Conservation (phyloP, 2,329 filamentous ascomycete genomes). For the Penicillium sp. region DNA sequence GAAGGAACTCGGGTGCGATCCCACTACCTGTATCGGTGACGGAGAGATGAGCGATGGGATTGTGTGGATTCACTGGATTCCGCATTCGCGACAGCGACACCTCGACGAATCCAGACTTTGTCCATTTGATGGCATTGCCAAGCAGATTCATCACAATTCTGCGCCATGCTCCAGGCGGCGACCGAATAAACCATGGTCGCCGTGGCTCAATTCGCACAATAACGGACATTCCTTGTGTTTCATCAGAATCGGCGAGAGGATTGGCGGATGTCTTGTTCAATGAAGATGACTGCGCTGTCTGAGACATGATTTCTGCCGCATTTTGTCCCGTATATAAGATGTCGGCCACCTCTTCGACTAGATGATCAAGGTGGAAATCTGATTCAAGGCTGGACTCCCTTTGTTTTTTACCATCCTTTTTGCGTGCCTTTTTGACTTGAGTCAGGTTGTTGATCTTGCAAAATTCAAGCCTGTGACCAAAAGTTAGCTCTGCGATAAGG, state of each 20-base stretch:
- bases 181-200: conserved; percentile 26
- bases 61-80: conserved; percentile 7
- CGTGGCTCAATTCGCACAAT: conserved; percentile 25
- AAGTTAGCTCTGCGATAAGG: conserved; percentile 3
- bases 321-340: conserved; percentile 25
- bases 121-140: conserved; percentile 36
- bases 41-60: conserved; percentile 29
- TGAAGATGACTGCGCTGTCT: conserved; percentile 9
- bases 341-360: conserved; percentile 28
- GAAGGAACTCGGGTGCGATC: conserved; percentile 55
- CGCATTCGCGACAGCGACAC: conserved; percentile 20
- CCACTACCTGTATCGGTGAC: conserved; percentile 59
- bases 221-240: conserved; percentile 19
- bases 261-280: not conserved
- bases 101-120: conserved; percentile 28
- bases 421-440: conserved; percentile 8
- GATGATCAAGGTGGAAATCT: conserved; percentile 27
- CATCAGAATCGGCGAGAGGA: not conserved
- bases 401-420: conserved; percentile 2
- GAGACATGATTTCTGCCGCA: conserved; percentile 7
- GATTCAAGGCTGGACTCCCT: conserved; percentile 20
- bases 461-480: conserved; percentile 24
- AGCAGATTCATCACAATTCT: conserved; percentile 35
- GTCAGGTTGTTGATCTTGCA: conserved; percentile 33
- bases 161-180: conserved; percentile 26